Evolutionary conservation across 1,284 basidiomycete species (phyloP).

Genomic region (Sanghuangporus weigelae): DNA sequence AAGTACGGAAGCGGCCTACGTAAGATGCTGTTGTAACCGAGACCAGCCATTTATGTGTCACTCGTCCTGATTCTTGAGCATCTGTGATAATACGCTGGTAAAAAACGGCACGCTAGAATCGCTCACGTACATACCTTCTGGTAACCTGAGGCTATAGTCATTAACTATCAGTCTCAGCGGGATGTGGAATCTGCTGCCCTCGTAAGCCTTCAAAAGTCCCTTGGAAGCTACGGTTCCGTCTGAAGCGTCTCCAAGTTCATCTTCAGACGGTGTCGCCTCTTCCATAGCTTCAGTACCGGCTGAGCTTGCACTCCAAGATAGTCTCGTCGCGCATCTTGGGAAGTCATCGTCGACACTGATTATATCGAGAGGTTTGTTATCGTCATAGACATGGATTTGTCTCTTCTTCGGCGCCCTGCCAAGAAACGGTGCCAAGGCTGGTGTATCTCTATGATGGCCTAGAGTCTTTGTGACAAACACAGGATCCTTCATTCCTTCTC

Average conservation of each 20-base stretch:
- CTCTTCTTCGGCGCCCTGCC: constrained; percentile 54
- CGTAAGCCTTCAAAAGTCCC: constrained; percentile 17
- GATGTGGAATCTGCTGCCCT: constrained; percentile 60
- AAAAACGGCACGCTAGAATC: constrained; percentile 12
- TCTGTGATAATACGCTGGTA: constrained; percentile 24
- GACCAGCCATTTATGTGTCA: constrained; percentile 70
- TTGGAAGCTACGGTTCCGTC: constrained; percentile 1
- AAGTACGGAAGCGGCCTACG: constrained; percentile 35
- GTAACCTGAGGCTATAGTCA: constrained; percentile 60
- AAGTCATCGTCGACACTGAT: constrained; percentile 18
- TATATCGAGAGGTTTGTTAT: constrained; percentile 19
- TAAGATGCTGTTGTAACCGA: constrained; percentile 65
- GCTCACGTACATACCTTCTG: constrained; percentile 38
- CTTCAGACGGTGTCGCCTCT: background rate
- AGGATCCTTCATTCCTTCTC: constrained; percentile 16
- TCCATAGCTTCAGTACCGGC: constrained; percentile 8
- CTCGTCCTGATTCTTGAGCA: constrained; percentile 32
- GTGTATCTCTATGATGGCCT: constrained; percentile 64
- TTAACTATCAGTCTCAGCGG: constrained; percentile 53
- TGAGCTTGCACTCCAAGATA: constrained; percentile 41
- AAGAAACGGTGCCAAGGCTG: constrained; percentile 65
- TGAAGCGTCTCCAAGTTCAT: constrained; percentile 9
- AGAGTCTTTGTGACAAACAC: constrained; percentile 54
- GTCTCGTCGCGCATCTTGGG: constrained; percentile 29
- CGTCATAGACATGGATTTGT: constrained; percentile 46